Evolutionary conservation across 371 early-diverging fungal genomes (phyloP).

Genomic region (Haplosporangium sp.): DNA sequence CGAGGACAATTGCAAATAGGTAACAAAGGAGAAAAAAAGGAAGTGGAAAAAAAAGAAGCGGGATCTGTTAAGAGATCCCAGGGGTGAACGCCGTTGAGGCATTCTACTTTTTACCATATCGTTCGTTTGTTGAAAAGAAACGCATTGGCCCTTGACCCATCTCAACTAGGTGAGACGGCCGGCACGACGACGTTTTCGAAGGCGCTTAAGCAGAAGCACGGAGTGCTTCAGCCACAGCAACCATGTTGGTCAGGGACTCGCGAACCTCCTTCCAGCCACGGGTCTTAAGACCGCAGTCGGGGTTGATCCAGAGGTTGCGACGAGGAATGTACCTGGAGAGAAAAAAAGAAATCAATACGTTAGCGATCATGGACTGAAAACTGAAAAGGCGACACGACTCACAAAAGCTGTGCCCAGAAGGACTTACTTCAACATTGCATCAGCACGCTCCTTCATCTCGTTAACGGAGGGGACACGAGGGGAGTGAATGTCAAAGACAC

Average conservation of each 20-base stretch:
- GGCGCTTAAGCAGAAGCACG: conserved; percentile 59
- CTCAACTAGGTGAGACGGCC: conserved; percentile 17
- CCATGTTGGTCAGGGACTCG: conserved; percentile 87
- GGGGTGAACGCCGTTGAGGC: conserved; percentile 58
- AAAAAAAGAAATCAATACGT: not conserved
- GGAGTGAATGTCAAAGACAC: conserved; percentile 96
- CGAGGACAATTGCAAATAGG: conserved; percentile 13
- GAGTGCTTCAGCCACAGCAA: conserved; percentile 80
- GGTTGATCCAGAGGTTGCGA: conserved; percentile 95
- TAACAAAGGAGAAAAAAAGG: conserved; percentile 2
- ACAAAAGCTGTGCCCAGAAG: conserved; percentile 4
- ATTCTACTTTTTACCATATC: conserved; percentile 57
- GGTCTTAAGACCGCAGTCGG: conserved; percentile 98
- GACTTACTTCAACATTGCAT: conserved; percentile 71
- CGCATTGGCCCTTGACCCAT: conserved; percentile 54
- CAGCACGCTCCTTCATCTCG: conserved; percentile 89
- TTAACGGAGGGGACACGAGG: conserved; percentile 92
- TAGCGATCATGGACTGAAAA: not conserved
- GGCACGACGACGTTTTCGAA: conserved; percentile 28
- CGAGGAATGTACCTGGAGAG: conserved; percentile 71
- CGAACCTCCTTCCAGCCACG: conserved; percentile 94
- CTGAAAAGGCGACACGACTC: not conserved
- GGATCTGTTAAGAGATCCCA: conserved; percentile 57
- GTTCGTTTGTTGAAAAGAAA: conserved; percentile 59
- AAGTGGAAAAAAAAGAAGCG: conserved; percentile 20